Percentiles rank a stretch among this genome's conserved stretches.
Evolutionary conservation across 306 rosid genomes (phyloP).

Genomic region (Pyrus betulifolia): DNA sequence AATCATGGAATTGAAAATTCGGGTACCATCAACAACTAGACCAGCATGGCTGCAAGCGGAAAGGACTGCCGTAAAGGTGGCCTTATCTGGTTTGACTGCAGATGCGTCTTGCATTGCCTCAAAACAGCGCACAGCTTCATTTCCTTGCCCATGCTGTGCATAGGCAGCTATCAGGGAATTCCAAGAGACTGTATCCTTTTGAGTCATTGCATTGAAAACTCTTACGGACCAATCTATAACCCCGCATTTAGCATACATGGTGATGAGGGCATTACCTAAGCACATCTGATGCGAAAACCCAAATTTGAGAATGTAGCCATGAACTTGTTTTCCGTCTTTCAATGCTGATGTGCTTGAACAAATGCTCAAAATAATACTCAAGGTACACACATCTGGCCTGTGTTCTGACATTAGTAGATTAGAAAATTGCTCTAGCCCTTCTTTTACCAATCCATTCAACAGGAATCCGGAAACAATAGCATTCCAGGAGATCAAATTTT

Average conservation of each 20-base stretch:
- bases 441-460: slow-evolving; percentile 37
- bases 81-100: slow-evolving; percentile 50
- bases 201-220: slow-evolving; percentile 54
- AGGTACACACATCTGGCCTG: slow-evolving; percentile 51
- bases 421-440: slow-evolving; percentile 50
- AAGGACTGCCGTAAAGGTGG: slow-evolving; percentile 69
- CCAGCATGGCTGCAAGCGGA: slow-evolving; percentile 80
- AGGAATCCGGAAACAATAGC: slow-evolving; percentile 54
- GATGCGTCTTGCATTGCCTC: slow-evolving; percentile 46
- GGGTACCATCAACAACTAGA: slow-evolving; percentile 51
- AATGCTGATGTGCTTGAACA: slow-evolving; percentile 56
- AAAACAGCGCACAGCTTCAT: slow-evolving; percentile 56
- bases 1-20: slow-evolving; percentile 55
- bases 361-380: slow-evolving; percentile 56
- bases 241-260: slow-evolving; percentile 79
- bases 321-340: slow-evolving; percentile 62
- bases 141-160: slow-evolving; percentile 66
- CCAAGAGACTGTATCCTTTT: slow-evolving; percentile 64
- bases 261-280: slow-evolving; percentile 51
- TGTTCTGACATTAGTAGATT: slow-evolving; percentile 37
- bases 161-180: slow-evolving; percentile 74
- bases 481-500: slow-evolving; percentile 70
- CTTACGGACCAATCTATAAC: slow-evolving; percentile 40
- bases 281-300: slow-evolving; percentile 21
- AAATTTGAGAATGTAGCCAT: slow-evolving; percentile 43